These are phyloP conservation scores for Suillus spraguei DNA, from an alignment of 768 basidiomycete species.

Conservation along the genomic window DNA sequence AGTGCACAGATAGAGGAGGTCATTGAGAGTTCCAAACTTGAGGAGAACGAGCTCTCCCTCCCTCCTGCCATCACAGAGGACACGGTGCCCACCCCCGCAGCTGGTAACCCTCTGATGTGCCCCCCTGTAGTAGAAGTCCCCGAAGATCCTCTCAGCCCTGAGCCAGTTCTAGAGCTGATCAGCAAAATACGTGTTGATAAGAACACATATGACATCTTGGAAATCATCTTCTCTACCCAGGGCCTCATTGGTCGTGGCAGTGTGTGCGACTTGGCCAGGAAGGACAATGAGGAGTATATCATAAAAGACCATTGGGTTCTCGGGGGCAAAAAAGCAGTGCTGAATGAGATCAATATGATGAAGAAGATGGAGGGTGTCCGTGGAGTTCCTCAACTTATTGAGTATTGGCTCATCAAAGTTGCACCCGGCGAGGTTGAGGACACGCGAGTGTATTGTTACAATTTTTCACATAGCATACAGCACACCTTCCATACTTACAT, in stretches of 20 bases:
- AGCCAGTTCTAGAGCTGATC: not conserved
- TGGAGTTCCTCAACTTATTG: constrained; percentile 8
- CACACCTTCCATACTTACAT: not conserved
- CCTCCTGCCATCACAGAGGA: too few species aligned
- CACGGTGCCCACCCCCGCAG: too few species aligned
- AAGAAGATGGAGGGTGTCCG: constrained; percentile 4
- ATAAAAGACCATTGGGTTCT: constrained; percentile 15
- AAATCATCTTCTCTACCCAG: not conserved
- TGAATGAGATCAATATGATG: constrained; percentile 11
- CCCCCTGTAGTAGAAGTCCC: too few species aligned
- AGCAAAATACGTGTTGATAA: not conserved
- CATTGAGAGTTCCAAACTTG: too few species aligned
- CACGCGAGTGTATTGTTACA: too few species aligned
- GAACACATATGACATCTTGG: not conserved
- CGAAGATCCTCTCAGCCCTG: not conserved
- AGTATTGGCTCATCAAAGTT: too few species aligned
- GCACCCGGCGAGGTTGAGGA: too few species aligned
- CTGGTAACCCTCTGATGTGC: too few species aligned
- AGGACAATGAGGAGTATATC: not conserved
- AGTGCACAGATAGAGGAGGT: too few species aligned
- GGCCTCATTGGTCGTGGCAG: not conserved
- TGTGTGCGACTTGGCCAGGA: not conserved
- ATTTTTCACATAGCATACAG: too few species aligned
- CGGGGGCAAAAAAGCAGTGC: not conserved
- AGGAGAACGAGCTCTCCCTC: too few species aligned